These are phyloP conservation scores for Solanum ossicruentum DNA, from an alignment of 257 asterid genomes.

Conservation along the genomic window DNA sequence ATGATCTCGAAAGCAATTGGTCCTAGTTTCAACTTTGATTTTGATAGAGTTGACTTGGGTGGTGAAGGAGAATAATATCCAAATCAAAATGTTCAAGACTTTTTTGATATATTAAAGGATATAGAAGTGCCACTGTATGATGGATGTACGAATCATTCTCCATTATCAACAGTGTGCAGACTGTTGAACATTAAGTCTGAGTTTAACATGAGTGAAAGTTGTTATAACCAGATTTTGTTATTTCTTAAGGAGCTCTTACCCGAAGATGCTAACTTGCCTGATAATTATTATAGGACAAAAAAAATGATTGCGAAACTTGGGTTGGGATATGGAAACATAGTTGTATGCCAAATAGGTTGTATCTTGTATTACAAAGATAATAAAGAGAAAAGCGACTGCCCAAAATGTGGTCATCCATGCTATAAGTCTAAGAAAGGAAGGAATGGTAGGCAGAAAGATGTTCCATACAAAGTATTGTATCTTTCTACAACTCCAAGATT, in stretches of 20 bases:
- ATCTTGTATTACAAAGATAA: background rate
- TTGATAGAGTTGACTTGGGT: background rate
- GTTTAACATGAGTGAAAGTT: background rate
- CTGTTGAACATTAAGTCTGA: background rate
- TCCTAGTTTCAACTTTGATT: background rate
- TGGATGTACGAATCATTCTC: background rate
- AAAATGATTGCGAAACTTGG: background rate
- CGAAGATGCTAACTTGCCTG: background rate
- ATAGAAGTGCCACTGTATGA: background rate
- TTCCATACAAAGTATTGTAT: too few species aligned
- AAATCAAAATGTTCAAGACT: too few species aligned
- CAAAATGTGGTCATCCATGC: background rate
- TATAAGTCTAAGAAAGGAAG: background rate
- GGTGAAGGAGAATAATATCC: background rate
- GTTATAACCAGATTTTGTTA: background rate
- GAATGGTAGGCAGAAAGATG: too few species aligned
- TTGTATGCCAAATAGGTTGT: background rate
- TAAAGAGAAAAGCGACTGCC: background rate
- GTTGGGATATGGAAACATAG: too few species aligned
- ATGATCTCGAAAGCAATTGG: background rate
- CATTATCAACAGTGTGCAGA: background rate
- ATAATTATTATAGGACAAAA: too few species aligned
- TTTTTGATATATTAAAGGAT: background rate
- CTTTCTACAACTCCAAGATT: too few species aligned
- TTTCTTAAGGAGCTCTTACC: background rate